A percentile compares a stretch with the other conserved stretches of the same genome.
Evolutionary conservation across 305 asterid species (phyloP).

Genomic region (Solanum chacoense): DNA sequence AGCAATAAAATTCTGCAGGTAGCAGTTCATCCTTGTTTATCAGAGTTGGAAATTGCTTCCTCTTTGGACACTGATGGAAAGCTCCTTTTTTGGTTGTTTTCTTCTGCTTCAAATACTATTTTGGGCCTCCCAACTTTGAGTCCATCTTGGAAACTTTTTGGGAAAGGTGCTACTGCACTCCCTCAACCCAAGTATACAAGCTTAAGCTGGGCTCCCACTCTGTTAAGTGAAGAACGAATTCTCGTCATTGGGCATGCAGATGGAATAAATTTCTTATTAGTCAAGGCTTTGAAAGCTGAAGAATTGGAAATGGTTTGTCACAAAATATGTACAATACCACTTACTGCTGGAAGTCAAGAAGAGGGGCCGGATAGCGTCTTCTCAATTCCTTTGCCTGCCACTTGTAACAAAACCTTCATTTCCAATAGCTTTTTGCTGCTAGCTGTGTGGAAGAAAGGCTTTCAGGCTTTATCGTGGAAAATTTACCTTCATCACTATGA

Average conservation of each 20-base stretch:
- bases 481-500: conserved; percentile 46
- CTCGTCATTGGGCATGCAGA: conserved; percentile 70
- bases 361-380: conserved; percentile 46
- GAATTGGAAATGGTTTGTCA: conserved; percentile 31
- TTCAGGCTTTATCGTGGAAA: conserved; percentile 81
- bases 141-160: conserved; percentile 55
- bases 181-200: conserved; percentile 50
- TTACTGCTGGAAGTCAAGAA: conserved; percentile 28
- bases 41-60: conserved; percentile 64
- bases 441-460: conserved; percentile 60
- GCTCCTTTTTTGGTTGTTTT: conserved; percentile 72
- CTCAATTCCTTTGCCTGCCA: conserved; percentile 54
- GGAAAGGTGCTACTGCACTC: conserved; percentile 25
- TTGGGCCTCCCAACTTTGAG: conserved; percentile 52
- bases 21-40: conserved; percentile 64
- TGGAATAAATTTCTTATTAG: conserved; percentile 62
- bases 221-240: conserved; percentile 38
- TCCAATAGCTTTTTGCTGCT: conserved; percentile 60
- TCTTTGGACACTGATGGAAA: conserved; percentile 69
- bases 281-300: conserved; percentile 28
- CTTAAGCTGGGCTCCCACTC: conserved; percentile 77
- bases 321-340: conserved; percentile 48
- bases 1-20: conserved; percentile 59
- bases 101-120: conserved; percentile 42
- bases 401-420: conserved; percentile 32